Base-by-base conservation (phyloP, 2,329 filamentous ascomycete genomes). In the Aureobasidium sp. region DNA sequence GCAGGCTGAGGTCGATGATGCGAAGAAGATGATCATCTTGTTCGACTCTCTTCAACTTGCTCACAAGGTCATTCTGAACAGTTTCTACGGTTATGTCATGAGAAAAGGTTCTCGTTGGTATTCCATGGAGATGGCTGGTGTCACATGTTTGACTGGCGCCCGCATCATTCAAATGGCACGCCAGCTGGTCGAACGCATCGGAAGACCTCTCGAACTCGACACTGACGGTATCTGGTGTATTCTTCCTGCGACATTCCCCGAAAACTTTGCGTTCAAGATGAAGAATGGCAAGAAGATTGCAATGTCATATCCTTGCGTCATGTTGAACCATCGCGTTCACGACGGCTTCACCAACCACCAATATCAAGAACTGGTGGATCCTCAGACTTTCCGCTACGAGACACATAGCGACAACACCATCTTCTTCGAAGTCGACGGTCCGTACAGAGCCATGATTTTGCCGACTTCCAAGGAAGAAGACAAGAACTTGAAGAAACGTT, bases 161-260 rank as follows among this genome's bases (percentile, higher is more conserved):
- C 89, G 86, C 43, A 99, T 99, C 71, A 99, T 99, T 71, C 94
- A 99, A 70, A 85, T 99, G 82, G 95, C 94, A 19, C 85, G 93
- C 69, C 87, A 94, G 67, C 82, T 99, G 1, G 93, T 99, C 4
- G 94, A 99, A 71, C 84, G 94, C 8, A 89, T 99, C 38, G 94
- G 94, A 25, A 84, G 94, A 60, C 94, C 94, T 0, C 79, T 99
- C 57, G 94, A 99, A 73, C 80, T 99, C 51, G 94, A 99, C 73
- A 99, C 94, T 2, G 94, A 99, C 71, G 94, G 95, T 83, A 99
- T 99, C 69, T 99, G 94, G 95, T 99, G 94, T 75, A 99, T 99
- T 83, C 81, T 99, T 67, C 94, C 94, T 0, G 93, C 90, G 0
- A 94, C 90, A 0, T 99, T 99, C 68, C 94, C 94, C 0, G 94